A percentile compares a stretch with the other conserved stretches of the same genome.
Evolutionary conservation across 305 asterid species (phyloP).

Genomic region (Fraxinus greggii): DNA sequence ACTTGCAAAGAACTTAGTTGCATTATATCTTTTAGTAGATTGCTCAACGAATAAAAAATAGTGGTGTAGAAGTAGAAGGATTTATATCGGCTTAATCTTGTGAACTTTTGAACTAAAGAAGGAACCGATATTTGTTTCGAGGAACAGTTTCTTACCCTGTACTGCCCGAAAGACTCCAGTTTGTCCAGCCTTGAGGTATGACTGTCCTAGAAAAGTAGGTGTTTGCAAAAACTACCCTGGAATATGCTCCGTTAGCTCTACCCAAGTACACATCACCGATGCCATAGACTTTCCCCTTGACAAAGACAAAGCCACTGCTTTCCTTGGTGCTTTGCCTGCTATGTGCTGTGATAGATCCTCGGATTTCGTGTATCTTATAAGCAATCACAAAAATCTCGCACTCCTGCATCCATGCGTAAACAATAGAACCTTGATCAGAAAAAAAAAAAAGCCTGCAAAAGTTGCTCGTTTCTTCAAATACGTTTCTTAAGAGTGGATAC

Average conservation of each 20-base stretch:
- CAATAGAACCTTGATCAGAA: not conserved
- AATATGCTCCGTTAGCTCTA: constrained; percentile 63
- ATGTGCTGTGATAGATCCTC: constrained; percentile 75
- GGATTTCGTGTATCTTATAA: constrained; percentile 39
- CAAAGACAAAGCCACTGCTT: constrained; percentile 67
- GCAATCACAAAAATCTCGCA: constrained; percentile 69
- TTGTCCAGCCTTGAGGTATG: constrained; percentile 71
- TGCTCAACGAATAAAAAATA: not conserved
- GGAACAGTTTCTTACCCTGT: constrained; percentile 47
- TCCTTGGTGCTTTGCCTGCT: constrained; percentile 51
- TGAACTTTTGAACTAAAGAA: not conserved
- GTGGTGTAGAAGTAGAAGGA: not conserved
- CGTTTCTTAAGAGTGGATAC: not conserved
- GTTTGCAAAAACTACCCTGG: constrained; percentile 69
- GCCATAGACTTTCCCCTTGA: constrained; percentile 68
- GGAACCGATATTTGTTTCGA: not conserved
- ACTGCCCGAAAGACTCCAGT: constrained; percentile 49
- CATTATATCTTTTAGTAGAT: not conserved
- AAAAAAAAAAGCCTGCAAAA: not conserved
- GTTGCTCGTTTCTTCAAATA: not conserved
- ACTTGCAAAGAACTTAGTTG: not conserved
- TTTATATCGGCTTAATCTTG: not conserved
- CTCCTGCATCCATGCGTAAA: constrained; percentile 35
- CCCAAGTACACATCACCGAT: constrained; percentile 66
- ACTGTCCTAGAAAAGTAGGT: constrained; percentile 68